A percentile compares a stretch with the other conserved stretches of the same genome.
phyloP scores from a whole-genome alignment of 305 asterid species.

The Fraxinus ornus region DNA sequence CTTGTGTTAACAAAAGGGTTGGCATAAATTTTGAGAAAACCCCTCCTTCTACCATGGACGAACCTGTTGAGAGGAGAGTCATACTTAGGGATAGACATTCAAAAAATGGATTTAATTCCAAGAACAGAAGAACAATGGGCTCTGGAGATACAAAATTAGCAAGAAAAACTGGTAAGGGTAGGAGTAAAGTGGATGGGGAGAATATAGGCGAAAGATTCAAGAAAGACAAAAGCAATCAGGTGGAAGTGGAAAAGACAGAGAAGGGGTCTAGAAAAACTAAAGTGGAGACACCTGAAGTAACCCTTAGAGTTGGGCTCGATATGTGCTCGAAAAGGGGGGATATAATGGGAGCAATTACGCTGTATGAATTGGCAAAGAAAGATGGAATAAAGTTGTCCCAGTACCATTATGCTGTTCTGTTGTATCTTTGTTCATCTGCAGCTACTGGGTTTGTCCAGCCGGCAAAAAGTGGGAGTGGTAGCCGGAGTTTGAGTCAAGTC shows the following conservation, averaged over 20 bases:
- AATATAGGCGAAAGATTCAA: constrained; percentile 9
- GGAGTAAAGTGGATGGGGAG: constrained; percentile 18
- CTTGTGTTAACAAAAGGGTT: constrained; percentile 23
- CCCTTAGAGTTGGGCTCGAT: constrained; percentile 65
- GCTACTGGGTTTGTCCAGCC: constrained; percentile 80
- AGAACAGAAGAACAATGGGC: constrained; percentile 31
- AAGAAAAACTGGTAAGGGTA: constrained; percentile 19
- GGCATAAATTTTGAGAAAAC: constrained; percentile 19
- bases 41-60: constrained; percentile 19
- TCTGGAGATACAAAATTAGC: constrained; percentile 22
- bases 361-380: constrained; percentile 59
- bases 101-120: constrained; percentile 32
- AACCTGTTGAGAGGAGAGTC: constrained; percentile 39
- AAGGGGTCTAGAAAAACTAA: constrained; percentile 44
- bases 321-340: constrained; percentile 81
- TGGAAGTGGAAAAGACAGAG: constrained; percentile 31
- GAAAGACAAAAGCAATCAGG: constrained; percentile 22
- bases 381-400: constrained; percentile 57
- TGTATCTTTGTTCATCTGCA: constrained; percentile 92
- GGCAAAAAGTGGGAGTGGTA: constrained; percentile 67
- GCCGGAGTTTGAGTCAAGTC: constrained; percentile 42
- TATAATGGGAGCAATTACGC: constrained; percentile 57
- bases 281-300: constrained; percentile 36
- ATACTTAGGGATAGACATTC: constrained; percentile 45
- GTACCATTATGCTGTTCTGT: constrained; percentile 76